A percentile compares a stretch with the other conserved stretches of the same genome.
Evolutionary conservation across 345 rosid species (phyloP).

Genomic region (Capsella bursapastoris): DNA sequence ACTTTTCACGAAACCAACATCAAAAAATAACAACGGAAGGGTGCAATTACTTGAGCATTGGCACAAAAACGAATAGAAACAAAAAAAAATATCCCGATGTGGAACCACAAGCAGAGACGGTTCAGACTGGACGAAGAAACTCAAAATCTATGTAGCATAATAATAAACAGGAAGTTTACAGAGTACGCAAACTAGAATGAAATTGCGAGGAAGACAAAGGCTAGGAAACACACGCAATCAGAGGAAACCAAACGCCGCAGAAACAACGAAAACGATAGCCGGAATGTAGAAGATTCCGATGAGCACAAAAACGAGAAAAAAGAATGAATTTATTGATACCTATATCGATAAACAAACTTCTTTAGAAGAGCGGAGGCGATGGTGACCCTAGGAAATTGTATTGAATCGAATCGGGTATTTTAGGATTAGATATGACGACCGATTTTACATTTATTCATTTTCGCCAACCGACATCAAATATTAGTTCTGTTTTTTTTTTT

Average conservation of each 20-base stretch:
- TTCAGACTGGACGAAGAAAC: not conserved
- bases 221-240: too few species aligned
- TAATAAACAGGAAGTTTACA: not conserved
- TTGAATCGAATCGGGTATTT: not conserved
- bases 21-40: not conserved
- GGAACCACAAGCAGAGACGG: not conserved
- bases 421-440: not conserved
- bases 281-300: too few species aligned
- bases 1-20: not conserved
- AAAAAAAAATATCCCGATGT: not conserved
- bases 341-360: not conserved
- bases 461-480: too few species aligned
- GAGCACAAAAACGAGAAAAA: too few species aligned
- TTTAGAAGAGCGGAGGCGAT: constrained; percentile 8
- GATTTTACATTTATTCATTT: too few species aligned
- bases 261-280: too few species aligned
- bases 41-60: not conserved
- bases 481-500: too few species aligned
- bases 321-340: too few species aligned
- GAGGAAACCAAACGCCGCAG: too few species aligned
- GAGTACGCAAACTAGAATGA: not conserved
- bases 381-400: not conserved
- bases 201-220: not conserved
- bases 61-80: not conserved
- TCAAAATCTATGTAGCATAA: not conserved